Percentiles rank a stretch among this genome's conserved stretches.
These are phyloP conservation scores for Pleodorina starrii DNA, from an alignment of 139 green algal species.

Conservation along the genomic window DNA sequence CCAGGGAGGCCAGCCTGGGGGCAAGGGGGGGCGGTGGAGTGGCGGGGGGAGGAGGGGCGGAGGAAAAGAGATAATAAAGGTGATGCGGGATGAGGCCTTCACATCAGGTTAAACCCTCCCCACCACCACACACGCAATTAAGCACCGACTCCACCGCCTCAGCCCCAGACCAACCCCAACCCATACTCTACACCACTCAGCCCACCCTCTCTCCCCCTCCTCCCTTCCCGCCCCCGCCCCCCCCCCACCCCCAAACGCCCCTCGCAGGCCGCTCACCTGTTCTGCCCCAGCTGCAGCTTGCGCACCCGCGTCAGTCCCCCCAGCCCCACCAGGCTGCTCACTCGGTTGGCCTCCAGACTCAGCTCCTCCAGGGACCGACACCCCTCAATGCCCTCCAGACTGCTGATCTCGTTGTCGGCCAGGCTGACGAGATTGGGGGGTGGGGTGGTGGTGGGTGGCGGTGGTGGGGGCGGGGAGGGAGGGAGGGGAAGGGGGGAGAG, in stretches of 20 bases:
- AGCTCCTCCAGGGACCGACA: conserved; percentile 77
- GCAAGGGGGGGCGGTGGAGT: not conserved
- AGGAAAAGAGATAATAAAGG: not conserved
- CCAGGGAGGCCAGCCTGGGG: conserved; percentile 51
- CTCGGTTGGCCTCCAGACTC: conserved; percentile 73
- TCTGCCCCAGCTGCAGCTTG: conserved; percentile 66
- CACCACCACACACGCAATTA: not conserved
- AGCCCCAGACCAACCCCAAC: no score
- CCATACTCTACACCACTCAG: no score
- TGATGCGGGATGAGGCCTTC: not conserved
- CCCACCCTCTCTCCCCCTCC: not conserved
- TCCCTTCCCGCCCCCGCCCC: not conserved
- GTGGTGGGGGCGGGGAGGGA: no score
- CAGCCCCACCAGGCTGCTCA: conserved; percentile 52
- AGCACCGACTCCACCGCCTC: not conserved
- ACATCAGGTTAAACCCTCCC: no score
- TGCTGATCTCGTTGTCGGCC: conserved; percentile 70
- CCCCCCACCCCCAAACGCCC: no score
- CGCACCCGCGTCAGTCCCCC: conserved; percentile 29
- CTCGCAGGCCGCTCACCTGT: conserved; percentile 19
- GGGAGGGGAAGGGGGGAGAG: not conserved
- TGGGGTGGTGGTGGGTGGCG: conserved; percentile 1
- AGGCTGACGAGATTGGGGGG: conserved; percentile 45
- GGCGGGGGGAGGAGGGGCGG: not conserved
- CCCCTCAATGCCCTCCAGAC: conserved; percentile 67